Evolutionary conservation across 1,139 yeast species (phyloP), one percentile per base, ranked within the genome.

Genomic region (Eremothecium gossypii): DNA sequence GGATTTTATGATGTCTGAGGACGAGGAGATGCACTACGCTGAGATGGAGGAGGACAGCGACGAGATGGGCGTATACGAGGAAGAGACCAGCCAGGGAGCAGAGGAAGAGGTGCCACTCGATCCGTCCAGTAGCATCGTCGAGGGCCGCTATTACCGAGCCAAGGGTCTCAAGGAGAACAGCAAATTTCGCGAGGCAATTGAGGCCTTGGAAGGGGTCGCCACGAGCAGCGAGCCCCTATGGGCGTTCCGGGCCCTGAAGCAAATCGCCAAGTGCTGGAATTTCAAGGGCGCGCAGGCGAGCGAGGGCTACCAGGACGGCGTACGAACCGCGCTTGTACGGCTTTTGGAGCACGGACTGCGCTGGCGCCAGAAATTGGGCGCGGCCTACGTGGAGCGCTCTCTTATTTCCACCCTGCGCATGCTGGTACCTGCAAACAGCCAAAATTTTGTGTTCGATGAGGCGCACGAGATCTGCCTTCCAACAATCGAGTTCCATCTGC

Each of bases 1-100:
- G 35, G 64, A 69, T 4, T 64, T 64, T 39, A 63, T 69, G 50
- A 64, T 60, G 50, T 67, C 73, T 2, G 73, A 66, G 36, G 61
- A 51, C 3, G 68, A 58, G 7, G 60, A 51, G 7, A 44, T 45
- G 31, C 57, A 49, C 3, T 48, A 48, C 8, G 48, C 49, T 26
- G 62, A 51, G 32, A 52, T 56, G 46, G 61, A 46, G 40, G 49
- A 52, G 33, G 54, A 53, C 47, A 48, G 48, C 31, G 61, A 51
- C 13, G 52, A 43, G 30, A 23, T 30, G 30, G 43, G 34, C 10
- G 30, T n/a, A 3, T 12, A 31, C 13, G 41, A 17, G 13, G 38
- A 38, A 17, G 40, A 37, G 11, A 23, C 7, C 23, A 13, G 11
- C 7, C 35, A 26, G 13, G 29, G 33, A 26, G 45, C 14, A 37